Percentiles rank a stretch among this genome's conserved stretches.
Evolutionary conservation across 2,329 filamentous ascomycete species (phyloP).

Genomic region (Cladosporium sphaerospermum): DNA sequence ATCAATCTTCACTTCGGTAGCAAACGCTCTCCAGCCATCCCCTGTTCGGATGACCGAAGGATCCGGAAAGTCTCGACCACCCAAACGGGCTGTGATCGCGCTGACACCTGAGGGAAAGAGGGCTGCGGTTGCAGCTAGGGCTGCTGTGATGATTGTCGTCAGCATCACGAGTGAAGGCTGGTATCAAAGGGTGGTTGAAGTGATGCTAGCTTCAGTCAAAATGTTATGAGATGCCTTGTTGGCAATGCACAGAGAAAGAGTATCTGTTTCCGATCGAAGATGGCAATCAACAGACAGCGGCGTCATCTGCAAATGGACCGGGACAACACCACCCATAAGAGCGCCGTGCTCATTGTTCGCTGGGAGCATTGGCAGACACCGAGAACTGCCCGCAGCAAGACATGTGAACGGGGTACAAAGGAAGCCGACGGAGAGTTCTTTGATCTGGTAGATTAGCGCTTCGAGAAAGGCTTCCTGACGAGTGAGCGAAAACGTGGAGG

Average conservation of each 20-base stretch:
- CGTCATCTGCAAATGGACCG: neutral
- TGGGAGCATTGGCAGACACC: neutral
- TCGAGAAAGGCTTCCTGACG: neutral
- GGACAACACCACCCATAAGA: neutral
- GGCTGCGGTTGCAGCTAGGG: neutral
- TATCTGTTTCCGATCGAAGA: neutral
- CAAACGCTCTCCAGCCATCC: slow-evolving; percentile 52
- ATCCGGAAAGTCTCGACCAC: slow-evolving; percentile 46
- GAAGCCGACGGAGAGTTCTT: neutral
- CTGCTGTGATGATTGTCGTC: neutral
- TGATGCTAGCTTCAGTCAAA: neutral
- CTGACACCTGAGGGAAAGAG: neutral
- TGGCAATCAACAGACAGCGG: neutral
- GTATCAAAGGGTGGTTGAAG: neutral
- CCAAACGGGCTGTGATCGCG: slow-evolving; percentile 7
- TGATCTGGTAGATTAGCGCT: neutral
- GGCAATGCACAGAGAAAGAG: neutral
- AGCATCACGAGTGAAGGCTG: neutral
- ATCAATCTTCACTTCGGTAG: slow-evolving; percentile 37
- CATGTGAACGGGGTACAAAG: slow-evolving; percentile 11
- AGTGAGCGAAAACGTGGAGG: neutral
- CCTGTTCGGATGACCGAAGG: slow-evolving; percentile 46
- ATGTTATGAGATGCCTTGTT: neutral
- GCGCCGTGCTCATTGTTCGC: slow-evolving; percentile 5
- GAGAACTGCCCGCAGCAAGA: neutral